phyloP scores from a whole-genome alignment of 768 basidiomycete species.

The Coprinopsis marcescibilis region DNA sequence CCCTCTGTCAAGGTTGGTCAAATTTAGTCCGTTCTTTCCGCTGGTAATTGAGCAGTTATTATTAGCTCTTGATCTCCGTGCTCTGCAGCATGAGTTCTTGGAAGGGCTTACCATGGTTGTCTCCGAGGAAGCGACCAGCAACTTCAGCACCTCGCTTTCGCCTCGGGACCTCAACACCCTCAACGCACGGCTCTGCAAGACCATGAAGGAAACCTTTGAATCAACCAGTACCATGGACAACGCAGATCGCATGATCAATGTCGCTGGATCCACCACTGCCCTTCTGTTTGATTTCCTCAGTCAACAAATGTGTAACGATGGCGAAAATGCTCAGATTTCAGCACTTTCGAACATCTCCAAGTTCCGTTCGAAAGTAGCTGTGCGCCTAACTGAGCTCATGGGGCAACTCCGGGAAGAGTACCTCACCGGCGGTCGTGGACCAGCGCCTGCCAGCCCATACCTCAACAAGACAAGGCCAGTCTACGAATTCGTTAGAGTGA shows the following conservation, averaged over 20 bases:
- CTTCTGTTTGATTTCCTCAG: constrained; percentile 62
- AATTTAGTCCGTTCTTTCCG: too few relatives aligned
- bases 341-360: constrained; percentile 38
- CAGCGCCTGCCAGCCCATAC: constrained; percentile 60
- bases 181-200: constrained; percentile 30
- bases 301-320: constrained; percentile 27
- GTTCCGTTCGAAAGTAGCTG: constrained; percentile 52
- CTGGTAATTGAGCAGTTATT: too few relatives aligned
- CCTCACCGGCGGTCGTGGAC: constrained; percentile 51
- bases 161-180: constrained; percentile 26
- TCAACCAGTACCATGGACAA: constrained; percentile 69
- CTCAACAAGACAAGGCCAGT: constrained; percentile 65
- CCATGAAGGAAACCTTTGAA: constrained; percentile 53
- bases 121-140: constrained; percentile 39
- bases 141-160: constrained; percentile 39
- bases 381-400: constrained; percentile 40
- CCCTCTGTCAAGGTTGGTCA: constrained; percentile 53
- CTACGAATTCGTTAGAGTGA: constrained; percentile 72
- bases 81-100: constrained; percentile 63
- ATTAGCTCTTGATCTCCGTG: constrained; percentile 76
- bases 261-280: constrained; percentile 56
- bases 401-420: constrained; percentile 48
- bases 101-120: constrained; percentile 42
- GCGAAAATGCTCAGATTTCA: constrained; percentile 22
- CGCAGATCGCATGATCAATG: constrained; percentile 59